These are phyloP conservation scores for Penicillium soppii DNA, from an alignment of 495 filamentous ascomycete species.

Conservation along the genomic window DNA sequence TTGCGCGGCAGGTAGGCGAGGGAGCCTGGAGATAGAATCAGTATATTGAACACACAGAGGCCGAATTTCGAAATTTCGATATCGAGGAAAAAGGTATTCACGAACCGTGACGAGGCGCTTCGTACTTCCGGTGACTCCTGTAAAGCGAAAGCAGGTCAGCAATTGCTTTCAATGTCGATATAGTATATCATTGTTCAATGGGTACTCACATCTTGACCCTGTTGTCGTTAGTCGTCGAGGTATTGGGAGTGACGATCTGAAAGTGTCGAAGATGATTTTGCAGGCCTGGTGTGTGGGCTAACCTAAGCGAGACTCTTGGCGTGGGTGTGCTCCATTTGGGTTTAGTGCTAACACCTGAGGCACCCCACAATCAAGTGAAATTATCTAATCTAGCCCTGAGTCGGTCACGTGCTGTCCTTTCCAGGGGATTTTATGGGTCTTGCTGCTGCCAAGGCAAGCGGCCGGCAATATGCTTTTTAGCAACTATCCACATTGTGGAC, in stretches of 20 bases:
- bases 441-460: slow-evolving; percentile 7
- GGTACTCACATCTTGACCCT: slow-evolving; percentile 55
- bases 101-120: slow-evolving; percentile 93
- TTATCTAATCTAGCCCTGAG: slow-evolving; percentile 6
- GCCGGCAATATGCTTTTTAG: slow-evolving; percentile 4
- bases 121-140: slow-evolving; percentile 76
- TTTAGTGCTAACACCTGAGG: slow-evolving; percentile 28
- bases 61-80: slow-evolving; percentile 28
- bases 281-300: slow-evolving; percentile 50
- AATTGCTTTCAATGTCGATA: slow-evolving; percentile 20
- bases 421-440: slow-evolving; percentile 5
- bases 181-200: slow-evolving; percentile 3
- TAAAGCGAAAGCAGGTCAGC: slow-evolving; percentile 30
- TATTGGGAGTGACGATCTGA: slow-evolving; percentile 44
- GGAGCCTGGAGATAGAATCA: slow-evolving; percentile 55
- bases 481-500: slow-evolving; percentile 7
- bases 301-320: slow-evolving; percentile 38
- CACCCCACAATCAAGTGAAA: slow-evolving; percentile 13
- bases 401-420: slow-evolving; percentile 5
- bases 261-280: slow-evolving; percentile 46
- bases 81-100: slow-evolving; percentile 30
- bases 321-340: too few relatives aligned
- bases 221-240: slow-evolving; percentile 55
- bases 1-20: slow-evolving; percentile 97
- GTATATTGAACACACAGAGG: slow-evolving; percentile 31